phyloP scores from a whole-genome alignment of 768 basidiomycete species.

The Phanerochaete sordida region DNA sequence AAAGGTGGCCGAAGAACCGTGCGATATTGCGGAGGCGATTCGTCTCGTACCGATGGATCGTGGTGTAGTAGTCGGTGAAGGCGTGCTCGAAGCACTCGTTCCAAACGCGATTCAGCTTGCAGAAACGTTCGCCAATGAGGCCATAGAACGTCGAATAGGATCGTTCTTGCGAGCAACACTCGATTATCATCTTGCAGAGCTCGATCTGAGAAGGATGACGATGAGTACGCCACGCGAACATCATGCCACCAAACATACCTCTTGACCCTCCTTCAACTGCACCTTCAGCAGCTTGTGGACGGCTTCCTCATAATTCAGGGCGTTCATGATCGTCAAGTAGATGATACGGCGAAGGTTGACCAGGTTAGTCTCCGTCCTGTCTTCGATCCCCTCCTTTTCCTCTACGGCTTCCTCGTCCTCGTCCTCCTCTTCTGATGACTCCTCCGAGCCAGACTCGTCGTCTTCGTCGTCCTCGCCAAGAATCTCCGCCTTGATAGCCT shows the following conservation, averaged over 20 bases:
- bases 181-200: slow-evolving; percentile 97
- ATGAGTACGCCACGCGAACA: neutral
- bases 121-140: slow-evolving; percentile 92
- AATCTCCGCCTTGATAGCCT: slow-evolving; percentile 88
- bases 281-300: slow-evolving; percentile 97
- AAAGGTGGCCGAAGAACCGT: slow-evolving; percentile 91
- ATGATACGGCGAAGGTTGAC: slow-evolving; percentile 93
- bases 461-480: slow-evolving; percentile 85
- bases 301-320: slow-evolving; percentile 96
- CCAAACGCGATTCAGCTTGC: slow-evolving; percentile 95
- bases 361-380: slow-evolving; percentile 91
- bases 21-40: slow-evolving; percentile 97
- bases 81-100: slow-evolving; percentile 85
- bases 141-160: slow-evolving; percentile 98
- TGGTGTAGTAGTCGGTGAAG: slow-evolving; percentile 88
- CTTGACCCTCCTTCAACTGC: slow-evolving; percentile 87
- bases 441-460: slow-evolving; percentile 61
- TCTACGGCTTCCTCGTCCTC: slow-evolving; percentile 66
- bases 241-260: slow-evolving; percentile 49
- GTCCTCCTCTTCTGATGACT: slow-evolving; percentile 40
- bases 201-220: slow-evolving; percentile 63
- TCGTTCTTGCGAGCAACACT: slow-evolving; percentile 99
- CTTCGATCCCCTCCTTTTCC: slow-evolving; percentile 87
- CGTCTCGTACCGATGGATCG: slow-evolving; percentile 98
- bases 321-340: slow-evolving; percentile 99